phyloP scores from a whole-genome alignment of 768 basidiomycete genomes.

The Russula ochroleuca region DNA sequence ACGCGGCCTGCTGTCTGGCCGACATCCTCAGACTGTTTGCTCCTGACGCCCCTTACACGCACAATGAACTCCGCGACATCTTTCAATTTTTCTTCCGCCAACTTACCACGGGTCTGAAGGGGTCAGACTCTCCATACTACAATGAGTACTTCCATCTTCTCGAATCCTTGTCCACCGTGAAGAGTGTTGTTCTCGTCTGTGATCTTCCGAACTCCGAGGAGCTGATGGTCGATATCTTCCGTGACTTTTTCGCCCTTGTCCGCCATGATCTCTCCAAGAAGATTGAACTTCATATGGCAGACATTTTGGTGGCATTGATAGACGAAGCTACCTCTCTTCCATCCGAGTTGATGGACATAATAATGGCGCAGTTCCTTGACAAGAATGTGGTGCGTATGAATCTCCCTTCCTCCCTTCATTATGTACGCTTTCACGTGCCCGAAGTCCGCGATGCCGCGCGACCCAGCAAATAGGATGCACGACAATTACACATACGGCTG shows the following conservation, averaged over 20 bases:
- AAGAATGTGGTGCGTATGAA: conserved; percentile 57
- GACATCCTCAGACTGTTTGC: conserved; percentile 92
- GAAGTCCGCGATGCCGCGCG: background rate
- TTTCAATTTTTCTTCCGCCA: conserved; percentile 96
- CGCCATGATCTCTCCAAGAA: conserved; percentile 73
- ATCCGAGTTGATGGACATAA: conserved; percentile 66
- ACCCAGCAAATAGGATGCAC: background rate
- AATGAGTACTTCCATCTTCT: conserved; percentile 93
- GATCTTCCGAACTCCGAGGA: conserved; percentile 87
- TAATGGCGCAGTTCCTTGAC: conserved; percentile 84
- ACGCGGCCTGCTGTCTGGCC: conserved; percentile 89
- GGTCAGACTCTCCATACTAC: conserved; percentile 78
- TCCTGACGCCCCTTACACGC: conserved; percentile 94
- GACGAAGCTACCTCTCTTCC: conserved; percentile 84
- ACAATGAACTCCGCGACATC: conserved; percentile 85
- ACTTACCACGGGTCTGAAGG: conserved; percentile 67
- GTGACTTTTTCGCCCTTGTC: conserved; percentile 75
- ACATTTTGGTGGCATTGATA: conserved; percentile 84
- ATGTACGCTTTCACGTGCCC: background rate
- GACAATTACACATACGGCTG: background rate
- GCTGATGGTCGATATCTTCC: conserved; percentile 77
- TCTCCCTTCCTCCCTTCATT: background rate
- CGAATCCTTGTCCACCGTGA: conserved; percentile 89
- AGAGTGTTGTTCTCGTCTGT: conserved; percentile 90
- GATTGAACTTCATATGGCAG: conserved; percentile 79